These are phyloP conservation scores for Yamadazyma epiphylla DNA, from an alignment of 1,139 yeast species.

Conservation along the genomic window DNA sequence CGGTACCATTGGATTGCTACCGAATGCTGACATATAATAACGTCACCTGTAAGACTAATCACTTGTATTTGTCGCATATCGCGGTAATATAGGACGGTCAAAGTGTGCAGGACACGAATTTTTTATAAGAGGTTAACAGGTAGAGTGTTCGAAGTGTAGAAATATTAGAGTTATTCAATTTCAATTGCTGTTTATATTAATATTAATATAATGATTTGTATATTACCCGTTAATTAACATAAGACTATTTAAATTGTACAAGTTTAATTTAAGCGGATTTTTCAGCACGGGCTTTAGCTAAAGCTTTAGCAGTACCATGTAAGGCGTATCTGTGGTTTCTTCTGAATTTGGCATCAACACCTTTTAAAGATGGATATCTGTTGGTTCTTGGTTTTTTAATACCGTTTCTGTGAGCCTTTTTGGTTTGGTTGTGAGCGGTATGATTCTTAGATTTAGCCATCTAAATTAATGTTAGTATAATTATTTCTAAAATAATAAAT, in stretches of 20 bases:
- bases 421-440: conserved; percentile 99
- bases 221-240: not conserved
- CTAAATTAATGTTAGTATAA: conserved; percentile 12
- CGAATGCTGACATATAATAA: conserved; percentile 22
- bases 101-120: too few relatives aligned
- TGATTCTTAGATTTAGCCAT: conserved; percentile 99
- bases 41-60: too few relatives aligned
- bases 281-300: conserved; percentile 71
- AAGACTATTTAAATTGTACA: not conserved
- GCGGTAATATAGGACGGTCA: too few relatives aligned
- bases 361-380: conserved; percentile 98
- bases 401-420: conserved; percentile 99
- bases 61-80: too few relatives aligned
- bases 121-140: too few relatives aligned
- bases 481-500: not conserved
- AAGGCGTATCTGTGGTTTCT: conserved; percentile 99
- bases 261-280: conserved; percentile 22
- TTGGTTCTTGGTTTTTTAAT: conserved; percentile 97
- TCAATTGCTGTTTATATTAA: too few relatives aligned
- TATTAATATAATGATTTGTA: not conserved
- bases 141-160: too few relatives aligned
- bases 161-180: too few relatives aligned
- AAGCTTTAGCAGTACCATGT: conserved; percentile 94
- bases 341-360: conserved; percentile 98
- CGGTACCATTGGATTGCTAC: conserved; percentile 12